These are phyloP conservation scores for Colletotrichum phormii DNA, from an alignment of 2,329 filamentous ascomycete genomes.

Conservation along the genomic window DNA sequence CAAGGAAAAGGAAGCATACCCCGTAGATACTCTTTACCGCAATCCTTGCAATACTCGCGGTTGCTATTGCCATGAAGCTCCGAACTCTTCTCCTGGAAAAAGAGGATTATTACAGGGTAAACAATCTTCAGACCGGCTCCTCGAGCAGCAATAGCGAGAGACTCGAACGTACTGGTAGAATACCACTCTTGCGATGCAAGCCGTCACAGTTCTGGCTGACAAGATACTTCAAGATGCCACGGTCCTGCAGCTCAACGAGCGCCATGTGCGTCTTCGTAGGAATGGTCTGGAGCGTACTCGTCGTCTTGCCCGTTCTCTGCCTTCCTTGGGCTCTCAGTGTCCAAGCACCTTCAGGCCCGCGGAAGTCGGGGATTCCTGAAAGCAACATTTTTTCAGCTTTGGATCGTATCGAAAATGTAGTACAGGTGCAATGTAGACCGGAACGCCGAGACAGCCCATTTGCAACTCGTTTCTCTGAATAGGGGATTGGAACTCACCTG, in stretches of 20 bases:
- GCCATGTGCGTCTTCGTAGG: conserved; percentile 61
- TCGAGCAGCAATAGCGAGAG: neutral
- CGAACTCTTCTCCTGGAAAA: conserved; percentile 50
- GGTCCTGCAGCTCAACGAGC: conserved; percentile 55
- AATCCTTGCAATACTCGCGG: conserved; percentile 56
- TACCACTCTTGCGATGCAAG: conserved; percentile 57
- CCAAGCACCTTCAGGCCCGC: conserved; percentile 59
- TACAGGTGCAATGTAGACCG: no score
- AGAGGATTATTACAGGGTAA: neutral
- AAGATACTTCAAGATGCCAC: conserved; percentile 54
- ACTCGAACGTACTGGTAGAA: conserved; percentile 49
- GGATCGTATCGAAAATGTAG: neutral
- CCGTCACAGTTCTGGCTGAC: conserved; percentile 60
- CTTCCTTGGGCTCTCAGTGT: conserved; percentile 56
- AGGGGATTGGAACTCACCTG: conserved; percentile 44
- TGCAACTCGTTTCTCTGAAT: no score
- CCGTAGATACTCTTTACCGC: conserved; percentile 58
- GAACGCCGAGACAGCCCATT: no score
- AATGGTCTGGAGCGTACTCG: conserved; percentile 55
- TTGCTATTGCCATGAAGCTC: conserved; percentile 62
- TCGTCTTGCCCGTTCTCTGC: conserved; percentile 45
- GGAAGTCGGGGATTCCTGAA: conserved; percentile 59
- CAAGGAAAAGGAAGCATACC: conserved; percentile 41
- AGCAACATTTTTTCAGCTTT: neutral
- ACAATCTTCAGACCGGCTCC: neutral